A percentile compares a stretch with the other conserved stretches of the same genome.
Conservation (phyloP, 2,329 filamentous ascomycete genomes). For the Penicillium oxalicum region DNA sequence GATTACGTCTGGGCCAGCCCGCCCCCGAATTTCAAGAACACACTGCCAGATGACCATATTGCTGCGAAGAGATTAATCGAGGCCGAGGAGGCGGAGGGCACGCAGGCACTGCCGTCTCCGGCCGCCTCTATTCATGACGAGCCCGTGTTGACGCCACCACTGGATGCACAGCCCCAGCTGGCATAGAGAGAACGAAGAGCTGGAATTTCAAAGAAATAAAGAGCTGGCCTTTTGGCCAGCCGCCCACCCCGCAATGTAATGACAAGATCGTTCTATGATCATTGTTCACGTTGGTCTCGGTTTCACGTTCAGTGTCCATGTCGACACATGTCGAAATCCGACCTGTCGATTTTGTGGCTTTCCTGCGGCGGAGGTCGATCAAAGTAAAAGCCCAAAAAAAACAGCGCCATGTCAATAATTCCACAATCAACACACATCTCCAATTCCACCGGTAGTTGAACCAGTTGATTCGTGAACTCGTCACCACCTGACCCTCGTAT, state of each 20-base stretch:
- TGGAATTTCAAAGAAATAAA: not conserved
- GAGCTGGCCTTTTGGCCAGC: too few relatives aligned
- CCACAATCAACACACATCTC: too few relatives aligned
- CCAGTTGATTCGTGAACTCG: too few relatives aligned
- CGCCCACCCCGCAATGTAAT: too few relatives aligned
- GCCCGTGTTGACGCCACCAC: slow-evolving; percentile 27
- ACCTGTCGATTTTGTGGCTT: too few relatives aligned
- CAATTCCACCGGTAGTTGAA: not conserved
- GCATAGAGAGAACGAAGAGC: slow-evolving; percentile 2
- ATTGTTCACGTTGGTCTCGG: too few relatives aligned
- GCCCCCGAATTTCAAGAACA: slow-evolving; percentile 37
- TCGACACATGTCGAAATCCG: too few relatives aligned
- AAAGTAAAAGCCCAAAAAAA: too few relatives aligned
- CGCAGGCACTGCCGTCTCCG: slow-evolving; percentile 3
- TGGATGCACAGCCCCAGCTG: slow-evolving; percentile 26
- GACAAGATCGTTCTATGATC: too few relatives aligned
- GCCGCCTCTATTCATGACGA: slow-evolving; percentile 7
- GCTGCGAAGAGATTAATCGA: slow-evolving; percentile 9
- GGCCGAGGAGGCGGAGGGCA: slow-evolving; percentile 1
- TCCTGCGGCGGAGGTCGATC: too few relatives aligned
- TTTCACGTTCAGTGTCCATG: too few relatives aligned
- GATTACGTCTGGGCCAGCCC: slow-evolving; percentile 44
- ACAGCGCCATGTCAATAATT: too few relatives aligned
- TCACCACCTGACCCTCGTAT: not conserved
- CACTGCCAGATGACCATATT: slow-evolving; percentile 25